These are phyloP conservation scores for Rhexocercosporidium sp. DNA, from an alignment of 2,329 filamentous ascomycete genomes.

Conservation along the genomic window DNA sequence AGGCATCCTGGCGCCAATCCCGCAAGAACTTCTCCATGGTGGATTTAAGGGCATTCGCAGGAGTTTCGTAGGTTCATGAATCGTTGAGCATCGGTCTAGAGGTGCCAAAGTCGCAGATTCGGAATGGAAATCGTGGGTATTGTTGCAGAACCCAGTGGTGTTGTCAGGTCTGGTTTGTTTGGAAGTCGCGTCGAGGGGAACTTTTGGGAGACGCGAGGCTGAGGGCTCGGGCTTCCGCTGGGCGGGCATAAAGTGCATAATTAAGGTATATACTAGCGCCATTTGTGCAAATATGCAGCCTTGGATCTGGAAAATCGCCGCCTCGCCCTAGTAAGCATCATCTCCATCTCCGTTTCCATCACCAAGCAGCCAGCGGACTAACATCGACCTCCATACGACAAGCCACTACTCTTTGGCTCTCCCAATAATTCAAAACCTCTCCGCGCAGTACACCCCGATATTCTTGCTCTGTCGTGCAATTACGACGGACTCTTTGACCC, in stretches of 20 bases:
- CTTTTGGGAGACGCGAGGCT: conserved; percentile 30
- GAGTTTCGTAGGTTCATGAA: not conserved
- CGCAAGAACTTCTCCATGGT: conserved; percentile 91
- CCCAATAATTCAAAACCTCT: too few species aligned
- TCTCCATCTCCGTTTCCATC: not conserved
- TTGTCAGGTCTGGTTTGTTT: not conserved
- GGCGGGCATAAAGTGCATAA: conserved; percentile 11
- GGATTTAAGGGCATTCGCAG: conserved; percentile 11
- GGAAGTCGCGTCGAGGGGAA: conserved; percentile 28
- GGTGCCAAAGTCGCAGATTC: not conserved
- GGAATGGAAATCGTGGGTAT: not conserved
- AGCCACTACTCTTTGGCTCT: not conserved
- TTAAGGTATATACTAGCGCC: conserved; percentile 2
- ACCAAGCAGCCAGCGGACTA: not conserved
- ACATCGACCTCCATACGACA: not conserved
- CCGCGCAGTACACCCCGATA: too few species aligned
- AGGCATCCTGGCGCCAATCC: conserved; percentile 92
- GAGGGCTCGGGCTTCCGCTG: not conserved
- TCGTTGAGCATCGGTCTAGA: not conserved
- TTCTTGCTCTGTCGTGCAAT: too few species aligned
- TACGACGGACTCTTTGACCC: too few species aligned
- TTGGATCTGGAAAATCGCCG: not conserved
- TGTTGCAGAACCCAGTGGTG: not conserved
- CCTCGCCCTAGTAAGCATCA: not conserved
- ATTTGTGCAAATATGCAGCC: conserved; percentile 1